Conservation (phyloP, 208 protist genomes). For the Acanthamoeba lenticulata region DNA sequence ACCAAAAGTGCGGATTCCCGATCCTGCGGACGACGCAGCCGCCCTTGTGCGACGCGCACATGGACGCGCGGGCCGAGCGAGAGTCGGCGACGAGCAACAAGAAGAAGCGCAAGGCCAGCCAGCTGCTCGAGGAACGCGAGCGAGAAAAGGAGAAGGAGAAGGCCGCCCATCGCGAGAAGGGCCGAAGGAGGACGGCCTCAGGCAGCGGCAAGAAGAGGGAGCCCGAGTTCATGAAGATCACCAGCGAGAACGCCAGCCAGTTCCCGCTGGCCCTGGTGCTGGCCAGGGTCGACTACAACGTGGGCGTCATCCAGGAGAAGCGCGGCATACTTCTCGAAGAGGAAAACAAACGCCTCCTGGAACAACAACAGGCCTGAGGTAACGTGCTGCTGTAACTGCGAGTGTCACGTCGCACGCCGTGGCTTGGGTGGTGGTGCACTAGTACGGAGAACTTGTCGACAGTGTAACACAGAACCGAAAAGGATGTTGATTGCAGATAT, state of each 20-base stretch:
- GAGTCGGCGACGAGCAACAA: not conserved
- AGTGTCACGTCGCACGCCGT: too few species aligned
- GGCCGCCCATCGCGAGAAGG: not conserved
- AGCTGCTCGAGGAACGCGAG: not conserved
- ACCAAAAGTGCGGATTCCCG: not conserved
- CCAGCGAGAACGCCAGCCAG: slow-evolving; percentile 24
- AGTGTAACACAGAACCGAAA: too few species aligned
- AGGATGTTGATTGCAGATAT: too few species aligned
- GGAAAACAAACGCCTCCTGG: not conserved
- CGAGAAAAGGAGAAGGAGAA: slow-evolving; percentile 38
- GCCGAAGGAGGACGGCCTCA: not conserved
- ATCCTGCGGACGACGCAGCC: slow-evolving; percentile 32
- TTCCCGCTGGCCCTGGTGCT: not conserved
- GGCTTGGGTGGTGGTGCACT: too few species aligned
- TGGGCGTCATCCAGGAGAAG: slow-evolving; percentile 41
- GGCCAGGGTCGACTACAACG: slow-evolving; percentile 28
- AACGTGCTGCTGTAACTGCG: too few species aligned
- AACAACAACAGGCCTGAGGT: not conserved
- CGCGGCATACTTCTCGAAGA: not conserved
- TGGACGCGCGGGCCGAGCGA: not conserved
- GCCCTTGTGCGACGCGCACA: slow-evolving; percentile 26
- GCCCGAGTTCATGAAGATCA: not conserved
- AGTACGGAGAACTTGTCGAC: too few species aligned
- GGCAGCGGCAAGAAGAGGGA: not conserved
- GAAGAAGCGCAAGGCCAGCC: slow-evolving; percentile 48